phyloP scores from a whole-genome alignment of 495 filamentous ascomycete species.

The Aspergillus bridgeri region DNA sequence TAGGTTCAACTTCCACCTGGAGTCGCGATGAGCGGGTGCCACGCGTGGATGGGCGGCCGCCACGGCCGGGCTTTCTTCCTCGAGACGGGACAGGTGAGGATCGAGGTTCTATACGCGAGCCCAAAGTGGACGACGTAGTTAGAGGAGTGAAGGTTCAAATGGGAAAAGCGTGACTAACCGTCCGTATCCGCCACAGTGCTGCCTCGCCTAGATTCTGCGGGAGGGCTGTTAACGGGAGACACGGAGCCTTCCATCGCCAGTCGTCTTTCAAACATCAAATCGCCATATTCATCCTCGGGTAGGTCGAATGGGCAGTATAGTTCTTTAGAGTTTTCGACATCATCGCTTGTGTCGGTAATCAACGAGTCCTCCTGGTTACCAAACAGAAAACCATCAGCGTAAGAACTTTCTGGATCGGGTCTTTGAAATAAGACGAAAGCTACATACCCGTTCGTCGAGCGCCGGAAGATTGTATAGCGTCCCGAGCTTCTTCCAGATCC shows the following conservation, averaged over 20 bases:
- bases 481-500: conserved; percentile 86
- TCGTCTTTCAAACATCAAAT: conserved; percentile 66
- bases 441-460: conserved; percentile 74
- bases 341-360: conserved; percentile 57
- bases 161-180: conserved; percentile 32
- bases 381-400: neutral
- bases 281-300: conserved; percentile 73
- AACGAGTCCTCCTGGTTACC: conserved; percentile 46
- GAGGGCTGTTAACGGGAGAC: conserved; percentile 53
- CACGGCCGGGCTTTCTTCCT: conserved; percentile 41
- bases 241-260: conserved; percentile 57
- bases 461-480: conserved; percentile 83
- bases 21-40: conserved; percentile 44
- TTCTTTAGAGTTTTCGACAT: conserved; percentile 52
- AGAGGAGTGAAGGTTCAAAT: conserved; percentile 10
- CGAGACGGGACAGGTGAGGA: conserved; percentile 48
- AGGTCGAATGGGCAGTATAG: conserved; percentile 68
- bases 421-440: neutral
- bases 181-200: conserved; percentile 54
- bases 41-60: conserved; percentile 33
- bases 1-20: conserved; percentile 37
- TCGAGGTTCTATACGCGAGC: conserved; percentile 35
- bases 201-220: conserved; percentile 38
- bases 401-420: neutral
- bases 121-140: conserved; percentile 4